Evolutionary conservation across 345 rosid genomes (phyloP).

Genomic region (Boechera divaricarpa): DNA sequence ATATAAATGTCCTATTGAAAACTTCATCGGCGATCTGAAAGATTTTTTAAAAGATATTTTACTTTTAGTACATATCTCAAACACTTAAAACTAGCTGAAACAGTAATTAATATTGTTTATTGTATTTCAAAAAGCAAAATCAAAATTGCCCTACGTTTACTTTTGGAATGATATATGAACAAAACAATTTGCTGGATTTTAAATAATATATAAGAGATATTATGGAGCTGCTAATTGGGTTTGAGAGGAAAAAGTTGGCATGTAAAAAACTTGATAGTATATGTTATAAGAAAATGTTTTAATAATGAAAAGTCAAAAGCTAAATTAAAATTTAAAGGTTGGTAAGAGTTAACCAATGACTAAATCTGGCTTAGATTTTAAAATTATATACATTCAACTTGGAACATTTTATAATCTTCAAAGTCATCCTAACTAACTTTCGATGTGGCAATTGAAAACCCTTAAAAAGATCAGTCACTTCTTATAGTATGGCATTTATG

Average conservation of each 20-base stretch:
- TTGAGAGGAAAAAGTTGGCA: not conserved
- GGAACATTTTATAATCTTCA: constrained; percentile 17
- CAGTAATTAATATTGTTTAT: not conserved
- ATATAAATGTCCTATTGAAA: too few relatives aligned
- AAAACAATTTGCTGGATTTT: not conserved
- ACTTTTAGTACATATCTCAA: too few relatives aligned
- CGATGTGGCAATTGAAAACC: too few relatives aligned
- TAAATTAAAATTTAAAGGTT: constrained; percentile 16
- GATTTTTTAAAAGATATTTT: too few relatives aligned
- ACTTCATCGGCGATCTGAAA: too few relatives aligned
- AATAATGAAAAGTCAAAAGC: constrained; percentile 1
- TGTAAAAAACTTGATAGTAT: not conserved
- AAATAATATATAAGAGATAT: not conserved
- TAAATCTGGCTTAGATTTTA: not conserved
- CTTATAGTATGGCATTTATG: too few relatives aligned
- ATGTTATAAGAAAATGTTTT: not conserved
- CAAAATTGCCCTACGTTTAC: not conserved
- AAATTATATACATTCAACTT: constrained; percentile 18
- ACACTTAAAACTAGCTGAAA: not conserved
- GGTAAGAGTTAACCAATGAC: constrained; percentile 33
- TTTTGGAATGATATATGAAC: constrained; percentile 8
- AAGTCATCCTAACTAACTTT: not conserved
- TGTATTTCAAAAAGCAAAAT: not conserved
- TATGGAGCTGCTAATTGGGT: not conserved
- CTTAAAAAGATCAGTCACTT: too few relatives aligned